A percentile compares a stretch with the other conserved stretches of the same genome.
These are phyloP conservation scores for Globisporangium acanthophoron DNA, from an alignment of 352 stramenopile genomes.

Conservation along the genomic window DNA sequence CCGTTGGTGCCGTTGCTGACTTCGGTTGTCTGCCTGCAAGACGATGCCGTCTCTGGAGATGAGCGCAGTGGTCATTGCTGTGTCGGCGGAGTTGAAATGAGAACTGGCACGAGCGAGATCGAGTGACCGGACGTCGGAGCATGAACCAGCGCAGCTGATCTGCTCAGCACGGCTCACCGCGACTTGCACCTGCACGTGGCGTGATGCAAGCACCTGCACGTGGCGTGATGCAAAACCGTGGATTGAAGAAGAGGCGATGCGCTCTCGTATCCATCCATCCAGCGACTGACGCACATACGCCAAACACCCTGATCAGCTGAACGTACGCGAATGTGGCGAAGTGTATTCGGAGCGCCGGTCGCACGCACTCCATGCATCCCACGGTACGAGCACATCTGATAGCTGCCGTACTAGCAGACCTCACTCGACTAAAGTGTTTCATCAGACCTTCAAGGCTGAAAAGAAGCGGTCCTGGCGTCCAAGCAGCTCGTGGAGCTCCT, in stretches of 20 bases:
- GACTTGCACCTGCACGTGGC: neutral
- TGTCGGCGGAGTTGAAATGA: neutral
- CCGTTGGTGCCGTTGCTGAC: neutral
- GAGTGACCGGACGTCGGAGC: neutral
- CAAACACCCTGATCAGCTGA: neutral
- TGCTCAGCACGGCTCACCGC: neutral
- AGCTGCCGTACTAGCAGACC: neutral
- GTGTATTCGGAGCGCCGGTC: neutral
- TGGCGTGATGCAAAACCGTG: neutral
- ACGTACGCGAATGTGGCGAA: neutral
- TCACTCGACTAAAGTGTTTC: neutral
- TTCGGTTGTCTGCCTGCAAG: neutral
- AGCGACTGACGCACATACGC: neutral
- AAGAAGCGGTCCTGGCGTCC: constrained; percentile 50
- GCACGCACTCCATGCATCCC: neutral
- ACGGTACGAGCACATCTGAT: neutral
- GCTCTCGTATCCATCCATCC: neutral
- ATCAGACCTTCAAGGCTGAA: constrained; percentile 31
- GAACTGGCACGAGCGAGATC: neutral
- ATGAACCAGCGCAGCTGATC: neutral
- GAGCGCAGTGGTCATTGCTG: neutral
- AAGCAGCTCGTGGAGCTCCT: constrained; percentile 57
- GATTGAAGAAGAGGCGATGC: neutral
- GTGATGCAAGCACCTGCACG: neutral
- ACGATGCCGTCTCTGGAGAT: neutral